Evolutionary conservation across 441 rosid genomes (phyloP).

Genomic region (Corymbia citriodora): DNA sequence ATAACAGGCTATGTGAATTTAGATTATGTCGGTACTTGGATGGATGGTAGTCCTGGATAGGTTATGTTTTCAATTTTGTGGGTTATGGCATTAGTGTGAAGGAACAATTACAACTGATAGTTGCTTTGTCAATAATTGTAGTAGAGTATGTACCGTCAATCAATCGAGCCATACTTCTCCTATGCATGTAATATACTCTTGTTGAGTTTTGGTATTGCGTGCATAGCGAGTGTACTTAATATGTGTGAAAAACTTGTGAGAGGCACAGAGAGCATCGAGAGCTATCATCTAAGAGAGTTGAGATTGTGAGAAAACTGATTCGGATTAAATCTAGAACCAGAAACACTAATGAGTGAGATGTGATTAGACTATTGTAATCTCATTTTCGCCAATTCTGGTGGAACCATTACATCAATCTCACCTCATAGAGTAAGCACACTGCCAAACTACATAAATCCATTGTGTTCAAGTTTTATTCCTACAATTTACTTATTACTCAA

Average conservation of each 20-base stretch:
- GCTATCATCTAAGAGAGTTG: neutral
- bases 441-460: neutral
- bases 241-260: neutral
- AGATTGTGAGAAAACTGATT: neutral
- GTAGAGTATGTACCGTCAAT: neutral
- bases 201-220: neutral
- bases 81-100: neutral
- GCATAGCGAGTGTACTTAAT: neutral
- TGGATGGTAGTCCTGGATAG: neutral
- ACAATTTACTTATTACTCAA: neutral
- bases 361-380: neutral
- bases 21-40: neutral
- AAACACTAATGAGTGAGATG: neutral
- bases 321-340: neutral
- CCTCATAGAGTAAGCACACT: neutral
- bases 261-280: neutral
- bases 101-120: neutral
- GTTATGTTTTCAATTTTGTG: neutral
- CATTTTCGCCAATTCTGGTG: neutral
- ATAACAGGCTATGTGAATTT: neutral
- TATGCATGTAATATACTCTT: neutral
- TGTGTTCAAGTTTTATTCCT: neutral
- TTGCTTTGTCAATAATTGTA: neutral
- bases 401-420: neutral
- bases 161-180: neutral